Conservation (phyloP, 306 rosid genomes). For the Trifolium fragiferum region DNA sequence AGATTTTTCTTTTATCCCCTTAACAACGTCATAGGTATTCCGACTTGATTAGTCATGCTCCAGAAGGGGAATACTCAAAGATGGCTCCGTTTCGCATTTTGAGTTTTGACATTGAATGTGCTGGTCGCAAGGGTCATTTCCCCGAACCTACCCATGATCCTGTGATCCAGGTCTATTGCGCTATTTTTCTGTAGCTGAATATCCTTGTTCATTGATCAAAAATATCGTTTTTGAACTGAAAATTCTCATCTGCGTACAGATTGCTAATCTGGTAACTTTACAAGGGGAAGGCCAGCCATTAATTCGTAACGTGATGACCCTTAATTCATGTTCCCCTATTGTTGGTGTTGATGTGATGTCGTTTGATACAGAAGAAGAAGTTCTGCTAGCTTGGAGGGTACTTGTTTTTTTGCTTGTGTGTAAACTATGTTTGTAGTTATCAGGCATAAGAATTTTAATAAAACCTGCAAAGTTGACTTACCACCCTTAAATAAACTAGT, state of each 20-base stretch:
- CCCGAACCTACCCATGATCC: slow-evolving; percentile 97
- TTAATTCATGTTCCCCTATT: slow-evolving; percentile 88
- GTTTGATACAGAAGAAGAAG: slow-evolving; percentile 85
- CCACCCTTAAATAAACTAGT: slow-evolving; percentile 11
- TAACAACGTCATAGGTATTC: slow-evolving; percentile 74
- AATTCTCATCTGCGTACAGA: slow-evolving; percentile 52
- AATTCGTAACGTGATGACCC: slow-evolving; percentile 92
- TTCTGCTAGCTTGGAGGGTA: slow-evolving; percentile 99
- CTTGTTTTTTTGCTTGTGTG: slow-evolving; percentile 27
- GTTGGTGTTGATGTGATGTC: slow-evolving; percentile 96
- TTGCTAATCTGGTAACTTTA: slow-evolving; percentile 91
- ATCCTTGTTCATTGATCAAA: slow-evolving; percentile 12
- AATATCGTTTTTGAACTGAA: slow-evolving; percentile 40
- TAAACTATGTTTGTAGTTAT: slow-evolving; percentile 25
- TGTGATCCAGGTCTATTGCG: slow-evolving; percentile 82
- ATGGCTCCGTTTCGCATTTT: slow-evolving; percentile 99
- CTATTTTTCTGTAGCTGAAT: slow-evolving; percentile 11
- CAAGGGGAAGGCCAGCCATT: slow-evolving; percentile 88
- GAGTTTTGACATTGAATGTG: slow-evolving; percentile 99
- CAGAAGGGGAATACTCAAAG: slow-evolving; percentile 94
- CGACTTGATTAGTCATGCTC: slow-evolving; percentile 83
- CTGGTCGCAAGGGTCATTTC: slow-evolving; percentile 98
- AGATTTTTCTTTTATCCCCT: slow-evolving; percentile 45
- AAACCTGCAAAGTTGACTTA: slow-evolving; percentile 8
- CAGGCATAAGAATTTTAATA: slow-evolving; percentile 9